phyloP scores from a whole-genome alignment of 371 early-diverging fungal genomes.

The Mucor saturninus region DNA sequence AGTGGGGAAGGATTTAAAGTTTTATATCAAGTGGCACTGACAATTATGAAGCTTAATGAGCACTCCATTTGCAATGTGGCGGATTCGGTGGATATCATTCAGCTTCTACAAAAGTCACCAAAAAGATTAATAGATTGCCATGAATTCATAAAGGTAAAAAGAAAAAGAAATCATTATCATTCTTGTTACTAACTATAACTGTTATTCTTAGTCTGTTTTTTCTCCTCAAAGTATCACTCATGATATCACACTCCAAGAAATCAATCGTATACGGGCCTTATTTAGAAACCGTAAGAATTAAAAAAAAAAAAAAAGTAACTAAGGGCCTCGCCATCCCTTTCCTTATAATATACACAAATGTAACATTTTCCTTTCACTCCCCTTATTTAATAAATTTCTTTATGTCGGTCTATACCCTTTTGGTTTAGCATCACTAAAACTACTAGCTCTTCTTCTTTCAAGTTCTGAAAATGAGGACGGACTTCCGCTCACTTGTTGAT shows the following conservation, averaged over 20 bases:
- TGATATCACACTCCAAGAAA: conserved; percentile 16
- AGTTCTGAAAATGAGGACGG: conserved; percentile 33
- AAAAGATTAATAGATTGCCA: conserved; percentile 73
- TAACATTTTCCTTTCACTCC: neutral
- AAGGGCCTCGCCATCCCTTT: neutral
- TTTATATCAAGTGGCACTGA: conserved; percentile 76
- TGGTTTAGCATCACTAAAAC: conserved; percentile 34
- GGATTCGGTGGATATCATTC: conserved; percentile 72
- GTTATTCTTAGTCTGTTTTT: conserved; percentile 15
- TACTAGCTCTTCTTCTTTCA: conserved; percentile 37
- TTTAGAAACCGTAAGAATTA: conserved; percentile 21
- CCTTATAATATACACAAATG: neutral
- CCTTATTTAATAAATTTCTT: neutral
- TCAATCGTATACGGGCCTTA: conserved; percentile 19
- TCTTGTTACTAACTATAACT: too few species aligned
- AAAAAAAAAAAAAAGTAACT: neutral
- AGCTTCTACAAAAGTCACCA: conserved; percentile 67
- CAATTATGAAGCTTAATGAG: conserved; percentile 77
- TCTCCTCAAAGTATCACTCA: conserved; percentile 16
- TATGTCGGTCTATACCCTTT: conserved; percentile 15
- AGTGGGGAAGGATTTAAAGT: conserved; percentile 77
- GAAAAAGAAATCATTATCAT: neutral
- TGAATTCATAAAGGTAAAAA: conserved; percentile 64
- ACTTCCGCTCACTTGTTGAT: conserved; percentile 29
- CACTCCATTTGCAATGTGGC: conserved; percentile 59